These are phyloP conservation scores for Pulchroboletus neoregius DNA, from an alignment of 1,284 basidiomycete genomes.

Conservation along the genomic window DNA sequence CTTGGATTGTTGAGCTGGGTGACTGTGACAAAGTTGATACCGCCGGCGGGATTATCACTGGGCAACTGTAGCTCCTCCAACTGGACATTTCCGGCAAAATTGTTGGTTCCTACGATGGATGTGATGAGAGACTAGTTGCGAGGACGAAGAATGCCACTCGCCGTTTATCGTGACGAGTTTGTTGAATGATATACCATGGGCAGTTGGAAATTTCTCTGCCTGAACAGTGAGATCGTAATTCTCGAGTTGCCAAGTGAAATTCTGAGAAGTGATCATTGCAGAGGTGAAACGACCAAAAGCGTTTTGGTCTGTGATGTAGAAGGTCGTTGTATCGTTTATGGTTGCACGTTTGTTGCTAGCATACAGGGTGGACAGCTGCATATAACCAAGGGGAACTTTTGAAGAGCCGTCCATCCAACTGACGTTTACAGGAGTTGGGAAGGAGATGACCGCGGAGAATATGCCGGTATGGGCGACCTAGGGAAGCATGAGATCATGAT, in stretches of 20 bases:
- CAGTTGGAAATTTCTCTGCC: slow-evolving; percentile 64
- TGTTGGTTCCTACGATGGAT: slow-evolving; percentile 52
- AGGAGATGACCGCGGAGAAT: slow-evolving; percentile 55
- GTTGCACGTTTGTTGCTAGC: slow-evolving; percentile 51
- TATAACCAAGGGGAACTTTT: slow-evolving; percentile 46
- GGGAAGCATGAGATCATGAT: neutral
- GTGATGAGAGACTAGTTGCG: neutral
- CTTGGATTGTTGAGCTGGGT: slow-evolving; percentile 65
- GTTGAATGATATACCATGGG: slow-evolving; percentile 58
- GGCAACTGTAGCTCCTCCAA: slow-evolving; percentile 71
- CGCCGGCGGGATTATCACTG: slow-evolving; percentile 63
- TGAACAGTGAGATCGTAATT: slow-evolving; percentile 60
- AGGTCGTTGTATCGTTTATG: slow-evolving; percentile 55
- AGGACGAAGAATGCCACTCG: slow-evolving; percentile 13
- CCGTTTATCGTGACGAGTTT: slow-evolving; percentile 57
- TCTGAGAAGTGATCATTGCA: slow-evolving; percentile 60
- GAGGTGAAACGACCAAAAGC: slow-evolving; percentile 57
- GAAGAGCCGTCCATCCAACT: slow-evolving; percentile 49
- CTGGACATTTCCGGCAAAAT: slow-evolving; percentile 55
- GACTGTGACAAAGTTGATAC: slow-evolving; percentile 61
- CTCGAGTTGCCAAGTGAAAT: slow-evolving; percentile 69
- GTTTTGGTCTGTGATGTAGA: slow-evolving; percentile 49
- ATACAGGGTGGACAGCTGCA: slow-evolving; percentile 43
- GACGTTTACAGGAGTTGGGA: slow-evolving; percentile 51
- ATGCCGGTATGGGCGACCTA: slow-evolving; percentile 62